Conservation (phyloP, 495 filamentous ascomycete genomes). For the Aspergillus indologenus region DNA sequence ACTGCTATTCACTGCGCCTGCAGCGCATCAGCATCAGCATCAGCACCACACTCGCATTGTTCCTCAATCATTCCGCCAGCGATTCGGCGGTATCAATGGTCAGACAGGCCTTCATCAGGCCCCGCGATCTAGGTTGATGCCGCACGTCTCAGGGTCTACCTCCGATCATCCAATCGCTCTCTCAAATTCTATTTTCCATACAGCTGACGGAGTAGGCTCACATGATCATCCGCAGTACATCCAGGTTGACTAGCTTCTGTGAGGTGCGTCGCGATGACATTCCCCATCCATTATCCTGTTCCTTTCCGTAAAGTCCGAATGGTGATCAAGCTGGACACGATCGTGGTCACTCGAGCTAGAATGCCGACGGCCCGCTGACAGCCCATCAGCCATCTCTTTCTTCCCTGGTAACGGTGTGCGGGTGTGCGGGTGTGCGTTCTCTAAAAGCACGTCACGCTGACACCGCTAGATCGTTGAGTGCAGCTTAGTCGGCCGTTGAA, state of each 20-base stretch:
- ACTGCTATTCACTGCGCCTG: conserved; percentile 8
- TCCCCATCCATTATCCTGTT: conserved; percentile 4
- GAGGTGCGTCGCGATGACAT: conserved; percentile 20
- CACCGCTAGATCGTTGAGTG: conserved; percentile 31
- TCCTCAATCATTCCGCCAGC: conserved; percentile 13
- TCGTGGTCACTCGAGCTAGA: conserved; percentile 16
- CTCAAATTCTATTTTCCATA: background rate
- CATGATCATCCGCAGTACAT: conserved; percentile 22
- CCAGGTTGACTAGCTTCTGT: conserved; percentile 11
- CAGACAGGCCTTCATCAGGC: conserved; percentile 1
- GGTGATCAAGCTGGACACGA: conserved; percentile 37
- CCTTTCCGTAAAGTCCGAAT: conserved; percentile 42
- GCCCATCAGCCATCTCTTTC: background rate
- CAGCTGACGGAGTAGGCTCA: conserved; percentile 16
- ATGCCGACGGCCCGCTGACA: conserved; percentile 1
- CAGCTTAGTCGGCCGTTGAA: background rate
- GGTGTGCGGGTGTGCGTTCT: too few species aligned
- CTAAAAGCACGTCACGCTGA: conserved; percentile 9
- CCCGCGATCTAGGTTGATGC: conserved; percentile 6
- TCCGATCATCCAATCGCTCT: conserved; percentile 4
- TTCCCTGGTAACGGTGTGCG: background rate
- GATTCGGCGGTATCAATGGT: conserved; percentile 12
- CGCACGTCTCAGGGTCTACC: conserved; percentile 9
- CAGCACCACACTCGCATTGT: conserved; percentile 3
- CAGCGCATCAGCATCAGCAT: conserved; percentile 7